Evolutionary conservation across 2,329 filamentous ascomycete genomes (phyloP).

Genomic region (Colletotrichum sp.): DNA sequence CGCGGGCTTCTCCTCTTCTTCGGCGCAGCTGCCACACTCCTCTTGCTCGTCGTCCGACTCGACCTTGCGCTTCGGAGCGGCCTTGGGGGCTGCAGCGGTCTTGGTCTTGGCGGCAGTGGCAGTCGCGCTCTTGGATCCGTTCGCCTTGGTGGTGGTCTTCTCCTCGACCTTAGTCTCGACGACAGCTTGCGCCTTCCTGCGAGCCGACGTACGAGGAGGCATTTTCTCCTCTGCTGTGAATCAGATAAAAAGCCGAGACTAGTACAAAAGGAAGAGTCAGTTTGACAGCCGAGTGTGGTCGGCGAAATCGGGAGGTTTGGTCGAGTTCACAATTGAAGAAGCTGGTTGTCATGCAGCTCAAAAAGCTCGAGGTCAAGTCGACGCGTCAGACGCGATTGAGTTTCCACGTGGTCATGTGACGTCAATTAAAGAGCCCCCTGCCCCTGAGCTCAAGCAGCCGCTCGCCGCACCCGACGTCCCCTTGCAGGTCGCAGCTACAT

Average conservation of each 20-base stretch:
- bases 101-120: constrained; percentile 14
- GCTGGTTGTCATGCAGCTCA: neutral
- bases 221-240: constrained; percentile 24
- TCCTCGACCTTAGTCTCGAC: constrained; percentile 26
- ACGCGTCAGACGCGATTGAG: constrained; percentile 11
- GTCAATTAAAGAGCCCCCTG: neutral
- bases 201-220: constrained; percentile 36
- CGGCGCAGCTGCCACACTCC: constrained; percentile 26
- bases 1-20: constrained; percentile 28
- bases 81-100: constrained; percentile 17
- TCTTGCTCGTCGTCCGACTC: constrained; percentile 29
- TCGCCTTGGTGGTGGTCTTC: constrained; percentile 23
- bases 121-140: constrained; percentile 1
- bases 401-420: constrained; percentile 16
- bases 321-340: neutral
- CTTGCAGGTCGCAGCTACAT: neutral
- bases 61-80: constrained; percentile 35
- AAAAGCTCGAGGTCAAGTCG: neutral
- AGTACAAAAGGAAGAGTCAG: accelerated
- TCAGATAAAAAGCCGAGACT: neutral
- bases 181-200: constrained; percentile 33
- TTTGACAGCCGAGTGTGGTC: accelerated
- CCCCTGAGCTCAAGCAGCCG: neutral
- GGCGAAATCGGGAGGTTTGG: neutral
- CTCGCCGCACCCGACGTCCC: neutral